phyloP scores from a whole-genome alignment of 768 basidiomycete genomes.

The Xerocomellus dryophilus region DNA sequence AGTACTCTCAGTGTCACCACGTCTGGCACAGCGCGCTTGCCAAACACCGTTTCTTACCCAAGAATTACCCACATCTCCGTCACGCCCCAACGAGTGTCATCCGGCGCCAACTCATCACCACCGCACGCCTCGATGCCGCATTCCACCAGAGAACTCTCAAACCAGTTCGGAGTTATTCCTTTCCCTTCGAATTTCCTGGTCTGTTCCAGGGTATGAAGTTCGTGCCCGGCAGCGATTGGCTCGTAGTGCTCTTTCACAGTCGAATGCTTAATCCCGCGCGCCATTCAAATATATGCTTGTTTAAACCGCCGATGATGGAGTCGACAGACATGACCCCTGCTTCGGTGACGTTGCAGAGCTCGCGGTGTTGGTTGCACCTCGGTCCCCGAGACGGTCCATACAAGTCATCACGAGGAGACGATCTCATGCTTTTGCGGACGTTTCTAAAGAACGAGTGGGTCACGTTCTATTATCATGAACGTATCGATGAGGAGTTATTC shows the following conservation, averaged over 20 bases:
- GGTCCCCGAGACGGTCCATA: slow-evolving; percentile 27
- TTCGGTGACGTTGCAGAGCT: slow-evolving; percentile 30
- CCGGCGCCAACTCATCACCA: slow-evolving; percentile 23
- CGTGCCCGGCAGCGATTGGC: slow-evolving; percentile 29
- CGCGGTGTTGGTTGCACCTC: slow-evolving; percentile 28
- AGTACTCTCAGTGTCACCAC: slow-evolving; percentile 23
- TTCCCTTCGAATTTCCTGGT: slow-evolving; percentile 30
- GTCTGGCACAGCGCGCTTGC: slow-evolving; percentile 28
- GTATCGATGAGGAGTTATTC: background rate
- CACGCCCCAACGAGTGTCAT: slow-evolving; percentile 18
- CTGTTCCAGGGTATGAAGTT: slow-evolving; percentile 32
- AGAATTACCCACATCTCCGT: slow-evolving; percentile 26
- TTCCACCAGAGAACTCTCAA: slow-evolving; percentile 14
- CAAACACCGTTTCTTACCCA: slow-evolving; percentile 23
- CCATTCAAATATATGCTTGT: slow-evolving; percentile 30
- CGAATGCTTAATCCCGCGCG: slow-evolving; percentile 28
- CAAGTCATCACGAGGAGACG: slow-evolving; percentile 30
- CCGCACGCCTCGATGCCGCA: slow-evolving; percentile 22
- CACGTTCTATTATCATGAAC: background rate
- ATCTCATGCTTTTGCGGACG: slow-evolving; percentile 29
- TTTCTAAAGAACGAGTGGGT: slow-evolving; percentile 27
- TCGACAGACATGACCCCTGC: background rate
- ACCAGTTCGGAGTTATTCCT: slow-evolving; percentile 24
- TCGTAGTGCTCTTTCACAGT: slow-evolving; percentile 32
- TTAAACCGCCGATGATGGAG: slow-evolving; percentile 17